Percentiles rank a stretch among this genome's conserved stretches.
Evolutionary conservation across 208 protist species (phyloP).

Genomic region (Angomonas deanei): DNA sequence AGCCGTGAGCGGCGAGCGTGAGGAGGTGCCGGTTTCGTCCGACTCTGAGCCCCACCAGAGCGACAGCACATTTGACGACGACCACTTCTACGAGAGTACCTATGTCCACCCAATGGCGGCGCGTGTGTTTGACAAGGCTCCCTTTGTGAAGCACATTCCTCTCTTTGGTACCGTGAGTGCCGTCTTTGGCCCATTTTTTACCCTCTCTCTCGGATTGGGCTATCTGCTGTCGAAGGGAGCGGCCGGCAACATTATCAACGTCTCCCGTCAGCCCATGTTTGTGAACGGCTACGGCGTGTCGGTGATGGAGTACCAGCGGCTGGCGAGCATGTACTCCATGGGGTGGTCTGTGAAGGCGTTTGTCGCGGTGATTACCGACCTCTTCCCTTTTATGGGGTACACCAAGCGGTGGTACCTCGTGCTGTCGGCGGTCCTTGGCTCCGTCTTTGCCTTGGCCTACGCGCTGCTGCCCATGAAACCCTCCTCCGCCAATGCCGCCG

Average conservation of each 20-base stretch:
- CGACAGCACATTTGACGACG: background rate
- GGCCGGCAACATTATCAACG: conserved; percentile 36
- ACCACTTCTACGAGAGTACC: conserved; percentile 9
- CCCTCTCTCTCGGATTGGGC: conserved; percentile 27
- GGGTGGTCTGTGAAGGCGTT: conserved; percentile 68
- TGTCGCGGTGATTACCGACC: conserved; percentile 51
- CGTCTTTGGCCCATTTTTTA: conserved; percentile 29
- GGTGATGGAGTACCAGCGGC: conserved; percentile 40
- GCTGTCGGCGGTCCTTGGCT: conserved; percentile 35
- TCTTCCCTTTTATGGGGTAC: conserved; percentile 60
- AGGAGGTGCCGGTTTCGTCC: background rate
- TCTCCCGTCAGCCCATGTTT: conserved; percentile 41
- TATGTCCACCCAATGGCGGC: conserved; percentile 35
- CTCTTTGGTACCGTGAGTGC: conserved; percentile 36
- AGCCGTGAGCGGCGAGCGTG: no score
- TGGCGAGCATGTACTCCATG: conserved; percentile 27
- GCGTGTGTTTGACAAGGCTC: conserved; percentile 19
- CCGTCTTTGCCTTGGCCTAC: conserved; percentile 31
- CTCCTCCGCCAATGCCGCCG: conserved; percentile 22
- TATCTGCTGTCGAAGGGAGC: conserved; percentile 58
- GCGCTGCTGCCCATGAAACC: conserved; percentile 35
- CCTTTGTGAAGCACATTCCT: conserved; percentile 26
- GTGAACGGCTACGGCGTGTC: conserved; percentile 25
- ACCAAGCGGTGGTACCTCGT: conserved; percentile 71
- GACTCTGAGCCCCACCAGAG: background rate